These are phyloP conservation scores for Sclerotinia trifoliorum DNA, from an alignment of 2,329 filamentous ascomycete genomes.

Conservation along the genomic window DNA sequence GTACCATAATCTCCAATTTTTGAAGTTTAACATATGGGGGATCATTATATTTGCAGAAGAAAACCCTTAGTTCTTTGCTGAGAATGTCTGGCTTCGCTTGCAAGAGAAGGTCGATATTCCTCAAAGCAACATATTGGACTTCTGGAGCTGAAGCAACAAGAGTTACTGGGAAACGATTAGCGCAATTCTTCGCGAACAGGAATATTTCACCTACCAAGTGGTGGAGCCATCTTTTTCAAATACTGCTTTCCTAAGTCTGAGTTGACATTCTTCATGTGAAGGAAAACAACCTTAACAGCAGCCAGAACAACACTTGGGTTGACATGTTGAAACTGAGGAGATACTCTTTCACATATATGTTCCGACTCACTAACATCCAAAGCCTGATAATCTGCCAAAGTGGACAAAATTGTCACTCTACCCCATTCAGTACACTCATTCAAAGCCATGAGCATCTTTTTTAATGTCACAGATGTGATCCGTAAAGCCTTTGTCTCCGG, in stretches of 20 bases:
- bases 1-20: constrained; percentile 98
- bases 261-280: constrained; percentile 86
- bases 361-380: constrained; percentile 92
- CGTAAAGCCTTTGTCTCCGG: constrained; percentile 86
- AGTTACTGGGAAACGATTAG: constrained; percentile 61
- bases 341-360: constrained; percentile 94
- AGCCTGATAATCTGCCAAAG: constrained; percentile 83
- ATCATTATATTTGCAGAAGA: constrained; percentile 99
- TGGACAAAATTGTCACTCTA: constrained; percentile 86
- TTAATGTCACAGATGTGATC: constrained; percentile 78
- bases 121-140: constrained; percentile 93
- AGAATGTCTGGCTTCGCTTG: constrained; percentile 96
- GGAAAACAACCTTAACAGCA: constrained; percentile 96
- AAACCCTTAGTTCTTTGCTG: constrained; percentile 94
- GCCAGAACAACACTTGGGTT: constrained; percentile 95
- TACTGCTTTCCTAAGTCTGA: constrained; percentile 79
- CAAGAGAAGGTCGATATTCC: constrained; percentile 93
- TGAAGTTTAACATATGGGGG: constrained; percentile 96
- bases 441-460: constrained; percentile 93
- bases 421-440: constrained; percentile 99
- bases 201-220: constrained; percentile 64
- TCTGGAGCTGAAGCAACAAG: constrained; percentile 93
- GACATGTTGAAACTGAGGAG: constrained; percentile 96
- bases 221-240: constrained; percentile 97
- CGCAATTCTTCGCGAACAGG: background rate